Percentiles rank a stretch among this genome's conserved stretches.
These are phyloP conservation scores for Diaporthe citri DNA, from an alignment of 2,329 filamentous ascomycete genomes.

Conservation along the genomic window DNA sequence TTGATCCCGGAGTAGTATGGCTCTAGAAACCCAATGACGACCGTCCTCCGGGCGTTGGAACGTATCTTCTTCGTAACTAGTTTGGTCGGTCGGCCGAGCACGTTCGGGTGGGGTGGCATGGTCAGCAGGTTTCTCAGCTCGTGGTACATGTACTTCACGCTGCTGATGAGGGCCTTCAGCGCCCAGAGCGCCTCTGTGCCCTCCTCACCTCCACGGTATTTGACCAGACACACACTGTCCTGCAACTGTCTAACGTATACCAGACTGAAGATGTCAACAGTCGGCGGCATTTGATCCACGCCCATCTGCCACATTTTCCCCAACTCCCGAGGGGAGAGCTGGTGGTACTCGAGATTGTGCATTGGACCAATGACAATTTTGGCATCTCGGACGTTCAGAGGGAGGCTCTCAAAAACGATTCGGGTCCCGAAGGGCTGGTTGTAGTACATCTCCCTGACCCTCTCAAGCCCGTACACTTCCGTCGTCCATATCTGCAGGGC, in stretches of 20 bases:
- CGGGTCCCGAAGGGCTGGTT: conserved; percentile 68
- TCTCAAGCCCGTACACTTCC: conserved; percentile 48
- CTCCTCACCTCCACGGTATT: conserved; percentile 45
- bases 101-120: conserved; percentile 64
- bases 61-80: conserved; percentile 67
- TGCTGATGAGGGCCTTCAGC: conserved; percentile 70
- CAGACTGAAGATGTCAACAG: conserved; percentile 64
- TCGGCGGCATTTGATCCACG: conserved; percentile 55
- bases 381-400: conserved; percentile 60
- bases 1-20: conserved; percentile 67
- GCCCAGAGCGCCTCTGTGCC: conserved; percentile 57
- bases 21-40: conserved; percentile 70
- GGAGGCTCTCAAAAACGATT: conserved; percentile 66
- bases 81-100: conserved; percentile 65
- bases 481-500: conserved; percentile 66
- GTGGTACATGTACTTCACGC: conserved; percentile 72
- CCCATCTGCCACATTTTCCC: conserved; percentile 57
- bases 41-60: conserved; percentile 67
- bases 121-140: conserved; percentile 68
- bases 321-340: conserved; percentile 60
- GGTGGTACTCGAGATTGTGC: conserved; percentile 65
- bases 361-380: conserved; percentile 62
- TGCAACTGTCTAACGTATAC: conserved; percentile 66
- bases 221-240: conserved; percentile 70
- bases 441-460: conserved; percentile 55